Evolutionary conservation across 2,329 filamentous ascomycete genomes (phyloP), one percentile per base, ranked within the genome.

Genomic region (Colletotrichum chlorophyti): DNA sequence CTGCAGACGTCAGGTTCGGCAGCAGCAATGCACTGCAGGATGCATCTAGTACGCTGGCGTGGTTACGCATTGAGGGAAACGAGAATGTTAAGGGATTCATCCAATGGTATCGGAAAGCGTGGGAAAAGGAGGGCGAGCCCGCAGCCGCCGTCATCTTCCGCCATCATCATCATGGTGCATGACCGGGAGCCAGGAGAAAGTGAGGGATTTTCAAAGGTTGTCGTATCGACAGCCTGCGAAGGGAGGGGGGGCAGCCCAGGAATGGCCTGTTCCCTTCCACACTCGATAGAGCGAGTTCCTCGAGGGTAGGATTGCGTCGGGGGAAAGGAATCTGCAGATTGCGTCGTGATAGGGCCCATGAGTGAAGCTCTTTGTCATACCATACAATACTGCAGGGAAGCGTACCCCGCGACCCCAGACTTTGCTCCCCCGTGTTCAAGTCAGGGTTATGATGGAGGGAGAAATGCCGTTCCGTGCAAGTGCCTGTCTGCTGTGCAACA

Each of bases 171-270:
- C 38, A 57, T 34, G 34, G 48, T 26, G 54, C 48, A 53, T 31
- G 11, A 17, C 46, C n/a, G n/a, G n/a, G n/a, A 23, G 34, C 34
- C 46, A 11, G 26, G n/a, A 29, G 24, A 14, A 37, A 12, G 11
- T 54, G 54, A 58, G 54, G 57, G 37, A 55, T 60, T 60, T 60
- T 45, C n/a, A n/a, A n/a, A n/a, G n/a, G n/a, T n/a, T n/a, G n/a
- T n/a, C n/a, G n/a, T n/a, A n/a, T n/a, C n/a, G n/a, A n/a, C n/a
- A n/a, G n/a, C n/a, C n/a, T n/a, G n/a, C n/a, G n/a, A n/a, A n/a
- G n/a, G n/a, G n/a, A n/a, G n/a, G n/a, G n/a, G n/a, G n/a, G n/a
- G n/a, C 21, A 47, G 27, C 7, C 48, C 17, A 11, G 32, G 38
- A 38, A 49, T 59, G 37, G 51, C 29, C 37, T 34, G 51, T 54